A percentile compares a stretch with the other conserved stretches of the same genome.
Conservation (phyloP, 345 rosid species). For the Camelina sativa region DNA sequence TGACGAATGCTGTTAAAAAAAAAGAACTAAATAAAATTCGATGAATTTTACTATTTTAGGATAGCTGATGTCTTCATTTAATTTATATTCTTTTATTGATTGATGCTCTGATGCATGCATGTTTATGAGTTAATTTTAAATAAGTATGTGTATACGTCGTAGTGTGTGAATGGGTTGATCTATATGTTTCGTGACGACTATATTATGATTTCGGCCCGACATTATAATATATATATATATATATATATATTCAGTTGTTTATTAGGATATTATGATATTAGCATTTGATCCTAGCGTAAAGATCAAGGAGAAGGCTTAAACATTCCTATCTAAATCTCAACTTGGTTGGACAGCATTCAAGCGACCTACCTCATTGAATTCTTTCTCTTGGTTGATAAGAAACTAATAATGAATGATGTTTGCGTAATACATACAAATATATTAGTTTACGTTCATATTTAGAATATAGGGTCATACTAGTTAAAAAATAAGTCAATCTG, state of each 20-base stretch:
- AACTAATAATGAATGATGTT: slow-evolving; percentile 16
- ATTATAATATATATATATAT: slow-evolving; percentile 2
- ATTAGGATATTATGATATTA: background rate
- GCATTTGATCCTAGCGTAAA: slow-evolving; percentile 22
- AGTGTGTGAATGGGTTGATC: slow-evolving; percentile 34
- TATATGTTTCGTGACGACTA: slow-evolving; percentile 26
- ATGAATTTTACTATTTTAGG: no score
- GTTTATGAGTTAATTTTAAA: background rate
- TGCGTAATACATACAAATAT: background rate
- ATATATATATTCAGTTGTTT: background rate
- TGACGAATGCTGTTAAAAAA: no score
- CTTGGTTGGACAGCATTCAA: slow-evolving; percentile 35
- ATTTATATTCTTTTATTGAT: no score
- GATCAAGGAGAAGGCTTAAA: slow-evolving; percentile 16
- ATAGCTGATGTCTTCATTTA: background rate
- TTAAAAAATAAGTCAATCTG: slow-evolving; percentile 25
- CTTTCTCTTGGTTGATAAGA: slow-evolving; percentile 44
- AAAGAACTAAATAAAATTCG: no score
- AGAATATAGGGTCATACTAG: slow-evolving; percentile 7
- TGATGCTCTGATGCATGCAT: background rate
- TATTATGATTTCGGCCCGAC: slow-evolving; percentile 9
- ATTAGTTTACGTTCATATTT: slow-evolving; percentile 29
- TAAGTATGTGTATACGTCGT: background rate
- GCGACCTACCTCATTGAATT: slow-evolving; percentile 40
- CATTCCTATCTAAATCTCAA: slow-evolving; percentile 39